Conservation (phyloP, 352 stramenopile species). For the Phytophthora sp. region DNA sequence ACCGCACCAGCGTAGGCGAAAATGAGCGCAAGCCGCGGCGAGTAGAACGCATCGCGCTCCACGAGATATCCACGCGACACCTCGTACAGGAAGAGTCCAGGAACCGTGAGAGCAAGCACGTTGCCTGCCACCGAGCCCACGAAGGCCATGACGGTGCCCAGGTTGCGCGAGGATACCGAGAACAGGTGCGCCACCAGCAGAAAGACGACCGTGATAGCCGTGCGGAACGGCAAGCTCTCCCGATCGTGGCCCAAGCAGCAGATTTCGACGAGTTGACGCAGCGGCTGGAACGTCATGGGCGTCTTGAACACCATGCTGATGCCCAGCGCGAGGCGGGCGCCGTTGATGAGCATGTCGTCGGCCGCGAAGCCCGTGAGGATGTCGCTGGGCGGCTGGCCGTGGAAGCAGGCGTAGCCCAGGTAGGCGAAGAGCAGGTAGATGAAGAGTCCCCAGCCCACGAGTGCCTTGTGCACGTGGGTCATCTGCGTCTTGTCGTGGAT, state of each 20-base stretch:
- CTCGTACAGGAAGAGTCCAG: constrained; percentile 80
- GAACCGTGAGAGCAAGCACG: constrained; percentile 72
- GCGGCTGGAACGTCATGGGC: constrained; percentile 86
- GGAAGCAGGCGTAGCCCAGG: constrained; percentile 81
- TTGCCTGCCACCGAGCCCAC: constrained; percentile 77
- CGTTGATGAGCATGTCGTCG: constrained; percentile 81
- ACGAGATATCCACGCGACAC: constrained; percentile 63
- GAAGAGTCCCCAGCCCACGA: constrained; percentile 55
- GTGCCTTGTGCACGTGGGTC: constrained; percentile 67
- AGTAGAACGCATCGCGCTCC: constrained; percentile 58
- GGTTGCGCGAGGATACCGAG: constrained; percentile 62
- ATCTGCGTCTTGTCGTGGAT: constrained; percentile 76
- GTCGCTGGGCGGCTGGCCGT: constrained; percentile 82
- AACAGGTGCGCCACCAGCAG: constrained; percentile 69
- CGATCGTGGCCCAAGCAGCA: constrained; percentile 73
- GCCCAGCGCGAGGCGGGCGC: constrained; percentile 71
- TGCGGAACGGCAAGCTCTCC: constrained; percentile 74
- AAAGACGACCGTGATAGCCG: constrained; percentile 70
- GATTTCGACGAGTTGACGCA: constrained; percentile 80
- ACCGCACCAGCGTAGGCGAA: constrained; percentile 57
- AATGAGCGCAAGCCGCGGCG: constrained; percentile 49
- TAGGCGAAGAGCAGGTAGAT: constrained; percentile 74
- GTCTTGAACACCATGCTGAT: constrained; percentile 84
- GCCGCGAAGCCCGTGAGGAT: constrained; percentile 78
- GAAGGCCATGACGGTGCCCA: constrained; percentile 81